These are phyloP conservation scores for Spinellus fusiger DNA, from an alignment of 192 early-diverging fungal genomes.

Conservation along the genomic window DNA sequence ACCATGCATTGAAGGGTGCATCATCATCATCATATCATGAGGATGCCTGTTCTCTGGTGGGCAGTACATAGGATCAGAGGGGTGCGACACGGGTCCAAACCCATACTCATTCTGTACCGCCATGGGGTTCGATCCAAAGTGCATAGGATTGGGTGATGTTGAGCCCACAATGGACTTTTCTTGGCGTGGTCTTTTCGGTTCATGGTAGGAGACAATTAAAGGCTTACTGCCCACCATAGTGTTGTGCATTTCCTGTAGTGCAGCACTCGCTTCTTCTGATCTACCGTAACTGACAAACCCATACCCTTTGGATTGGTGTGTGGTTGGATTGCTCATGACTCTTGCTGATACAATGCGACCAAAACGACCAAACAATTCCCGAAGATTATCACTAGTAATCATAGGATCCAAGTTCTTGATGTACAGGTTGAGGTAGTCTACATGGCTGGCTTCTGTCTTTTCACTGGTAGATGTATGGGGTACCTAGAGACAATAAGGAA, in stretches of 20 bases:
- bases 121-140: no score
- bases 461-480: not conserved
- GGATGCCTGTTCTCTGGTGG: not conserved
- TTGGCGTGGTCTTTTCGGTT: constrained; percentile 80
- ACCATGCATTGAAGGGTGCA: not conserved
- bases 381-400: constrained; percentile 89
- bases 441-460: constrained; percentile 9
- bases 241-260: constrained; percentile 86
- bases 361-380: constrained; percentile 84
- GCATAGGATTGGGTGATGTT: not conserved
- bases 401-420: constrained; percentile 93
- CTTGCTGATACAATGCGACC: constrained; percentile 87
- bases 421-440: constrained; percentile 75
- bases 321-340: constrained; percentile 68
- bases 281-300: constrained; percentile 93
- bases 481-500: no score
- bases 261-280: constrained; percentile 84
- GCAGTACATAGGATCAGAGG: not conserved
- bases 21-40: not conserved
- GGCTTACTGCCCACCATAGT: constrained; percentile 73
- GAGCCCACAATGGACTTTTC: constrained; percentile 11
- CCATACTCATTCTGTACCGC: no score
- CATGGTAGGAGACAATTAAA: constrained; percentile 84
- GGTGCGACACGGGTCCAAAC: no score
- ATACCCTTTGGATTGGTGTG: constrained; percentile 76